Evolutionary conservation across 129 eudicot genomes (phyloP).

Genomic region (Saposhnikovia divaricata): DNA sequence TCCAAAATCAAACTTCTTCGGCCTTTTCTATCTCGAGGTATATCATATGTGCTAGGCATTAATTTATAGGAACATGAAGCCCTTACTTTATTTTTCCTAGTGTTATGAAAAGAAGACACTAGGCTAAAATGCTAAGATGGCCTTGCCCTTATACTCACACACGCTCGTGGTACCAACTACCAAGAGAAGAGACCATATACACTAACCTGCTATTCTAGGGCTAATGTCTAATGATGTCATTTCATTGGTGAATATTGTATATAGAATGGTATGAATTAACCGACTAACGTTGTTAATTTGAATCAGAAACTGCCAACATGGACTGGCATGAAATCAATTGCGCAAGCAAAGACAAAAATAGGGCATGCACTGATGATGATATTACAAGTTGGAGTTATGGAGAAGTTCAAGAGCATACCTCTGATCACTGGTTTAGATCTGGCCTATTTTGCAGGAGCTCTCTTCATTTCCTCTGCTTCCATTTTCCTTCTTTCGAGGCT

Average conservation of each 20-base stretch:
- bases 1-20: slow-evolving; percentile 40
- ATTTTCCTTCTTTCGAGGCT: slow-evolving; percentile 53
- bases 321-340: slow-evolving; percentile 46
- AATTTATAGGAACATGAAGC: background rate
- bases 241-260: background rate
- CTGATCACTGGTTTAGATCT: slow-evolving; percentile 51
- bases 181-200: too few species aligned
- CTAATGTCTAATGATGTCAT: too few species aligned
- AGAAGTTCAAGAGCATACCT: slow-evolving; percentile 57
- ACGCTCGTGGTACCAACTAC: too few species aligned
- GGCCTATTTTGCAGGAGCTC: slow-evolving; percentile 61
- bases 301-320: slow-evolving; percentile 48
- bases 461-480: slow-evolving; percentile 54
- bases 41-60: background rate
- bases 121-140: background rate
- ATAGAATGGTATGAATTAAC: background rate
- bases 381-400: slow-evolving; percentile 71
- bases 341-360: slow-evolving; percentile 62
- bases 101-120: too few species aligned
- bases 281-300: background rate
- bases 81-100: too few species aligned
- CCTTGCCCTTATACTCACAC: too few species aligned
- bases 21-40: slow-evolving; percentile 48
- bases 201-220: too few species aligned
- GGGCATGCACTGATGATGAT: slow-evolving; percentile 68